Evolutionary conservation across 306 rosid species (phyloP), one percentile per base, ranked within the genome.

Genomic region (Potentilla sterilis): DNA sequence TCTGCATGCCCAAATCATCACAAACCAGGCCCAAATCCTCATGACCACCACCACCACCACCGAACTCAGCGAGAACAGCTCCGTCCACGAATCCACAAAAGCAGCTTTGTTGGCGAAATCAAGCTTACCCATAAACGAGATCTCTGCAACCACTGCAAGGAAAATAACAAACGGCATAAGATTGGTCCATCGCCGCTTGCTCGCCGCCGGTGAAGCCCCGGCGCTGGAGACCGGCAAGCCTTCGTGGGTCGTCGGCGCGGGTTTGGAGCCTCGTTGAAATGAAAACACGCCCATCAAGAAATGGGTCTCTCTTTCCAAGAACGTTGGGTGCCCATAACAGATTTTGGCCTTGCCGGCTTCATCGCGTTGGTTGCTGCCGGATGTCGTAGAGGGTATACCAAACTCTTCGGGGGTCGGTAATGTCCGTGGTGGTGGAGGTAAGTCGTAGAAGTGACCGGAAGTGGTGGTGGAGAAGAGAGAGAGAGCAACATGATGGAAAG

Each of bases 51-150:
- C 28, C 28, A 62, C 70, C 75, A 66, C 75, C 78, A 19, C 4
- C 22, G 69, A 8, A 2, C 88, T 51, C 49, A 83, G 82, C 63
- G 81, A 75, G 88, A 96, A 88, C 61, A 89, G 77, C 77, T 92
- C 93, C 61, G 96, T 83, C 81, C 82, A 78, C 6, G 94, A 81
- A 84, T 89, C 97, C 65, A 92, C 91, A 75, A 89, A 64, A 41
- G 88, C 89, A 8, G 87, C 91, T 77, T 95, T 89, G 73, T 92
- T 92, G n/a, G 83, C 90, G 80, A 90, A 76, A 84, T 95, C 97
- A 15, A 92, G 92, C 79, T 88, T 79, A 47, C 92, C 90, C 81
- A 96, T 81, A 78, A 96, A 90, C 62, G 83, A 87, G 86, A 96
- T 96, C 89, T 92, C 97, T 19, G 93, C 90, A 55, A 96, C 44